Evolutionary conservation across 2,329 filamentous ascomycete species (phyloP).

Genomic region (Alternaria viburni): DNA sequence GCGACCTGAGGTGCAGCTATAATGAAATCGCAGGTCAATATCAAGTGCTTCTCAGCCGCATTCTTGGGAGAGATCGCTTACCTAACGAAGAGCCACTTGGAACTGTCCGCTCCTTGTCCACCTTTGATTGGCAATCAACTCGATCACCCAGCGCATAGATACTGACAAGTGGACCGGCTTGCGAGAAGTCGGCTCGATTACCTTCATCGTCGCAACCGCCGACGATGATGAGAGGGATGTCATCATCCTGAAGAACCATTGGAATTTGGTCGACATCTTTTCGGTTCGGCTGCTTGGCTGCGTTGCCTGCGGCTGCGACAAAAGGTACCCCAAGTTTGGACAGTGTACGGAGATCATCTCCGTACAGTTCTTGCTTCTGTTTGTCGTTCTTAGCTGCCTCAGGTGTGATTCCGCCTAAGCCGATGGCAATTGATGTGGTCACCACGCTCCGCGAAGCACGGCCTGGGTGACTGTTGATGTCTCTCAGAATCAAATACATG

Average conservation of each 20-base stretch:
- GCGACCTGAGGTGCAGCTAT: not conserved
- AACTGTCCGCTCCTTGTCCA: too few relatives aligned
- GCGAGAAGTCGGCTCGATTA: not conserved
- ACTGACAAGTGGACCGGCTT: not conserved
- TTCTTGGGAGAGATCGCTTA: too few relatives aligned
- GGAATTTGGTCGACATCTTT: not conserved
- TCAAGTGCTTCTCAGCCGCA: too few relatives aligned
- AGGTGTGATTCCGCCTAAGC: not conserved
- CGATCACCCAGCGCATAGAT: not conserved
- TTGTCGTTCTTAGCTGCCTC: not conserved
- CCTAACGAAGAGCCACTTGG: too few relatives aligned
- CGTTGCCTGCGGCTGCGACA: not conserved
- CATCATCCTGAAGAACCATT: not conserved
- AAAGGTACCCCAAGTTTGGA: not conserved
- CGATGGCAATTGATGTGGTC: not conserved
- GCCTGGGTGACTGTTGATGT: accelerated
- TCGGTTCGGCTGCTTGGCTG: accelerated
- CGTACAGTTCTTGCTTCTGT: accelerated
- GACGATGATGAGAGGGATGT: not conserved
- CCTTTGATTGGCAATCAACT: too few relatives aligned
- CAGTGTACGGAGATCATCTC: accelerated
- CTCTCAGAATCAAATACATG: not conserved
- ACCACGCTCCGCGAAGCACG: not conserved
- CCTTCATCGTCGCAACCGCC: accelerated
- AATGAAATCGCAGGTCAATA: too few relatives aligned